Base-by-base conservation (phyloP, 2,329 filamentous ascomycete genomes). In the Periconia macrospinosa region DNA sequence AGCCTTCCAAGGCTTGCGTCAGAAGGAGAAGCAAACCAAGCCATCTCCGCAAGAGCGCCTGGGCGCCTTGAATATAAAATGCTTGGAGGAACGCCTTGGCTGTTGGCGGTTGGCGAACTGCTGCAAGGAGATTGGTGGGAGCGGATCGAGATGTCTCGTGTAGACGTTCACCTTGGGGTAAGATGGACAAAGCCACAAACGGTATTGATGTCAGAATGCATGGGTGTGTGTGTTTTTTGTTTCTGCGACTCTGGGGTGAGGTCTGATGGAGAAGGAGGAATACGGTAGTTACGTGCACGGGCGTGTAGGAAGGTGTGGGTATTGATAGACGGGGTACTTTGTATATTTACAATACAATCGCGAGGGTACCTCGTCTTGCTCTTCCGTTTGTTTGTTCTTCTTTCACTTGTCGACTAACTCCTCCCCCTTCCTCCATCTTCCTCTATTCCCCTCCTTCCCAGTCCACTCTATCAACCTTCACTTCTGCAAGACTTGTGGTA, bases 121-220 rank as follows among this genome's bases (percentile, higher is more conserved):
- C 8, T 19, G 17, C 8, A 41, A 46, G 41, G 42, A 20, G 49
- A 51, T 51, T 51, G 49, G 43, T 35, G 15, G 49, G 33, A n/a
- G 35, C 37, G 45, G 35, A 20, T 40, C 6, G 10, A 6, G 14
- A 13, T 17, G 14, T 14, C 17, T 40, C n/a, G n/a, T n/a, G n/a
- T n/a, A n/a, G n/a, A n/a, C n/a, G n/a, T n/a, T n/a, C n/a, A n/a
- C n/a, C n/a, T 40, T 40, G 6, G 10, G 41, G 15, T 42, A 9
- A n/a, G 27, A 30, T 7, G 33, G 14, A 50, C 27, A 45, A 50
- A 50, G 49, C 27, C 49, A 45, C 41, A 27, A 17, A 19, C 8
- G 19, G 23, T 5, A 11, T 47, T 47, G 50, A 52, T 40, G 30
- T 52, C 50, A 52, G 27, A 7, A 11, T 44, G 40, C 47, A 19